phyloP scores from a whole-genome alignment of 2,329 filamentous ascomycete species.

The Sporothrix luriei region DNA sequence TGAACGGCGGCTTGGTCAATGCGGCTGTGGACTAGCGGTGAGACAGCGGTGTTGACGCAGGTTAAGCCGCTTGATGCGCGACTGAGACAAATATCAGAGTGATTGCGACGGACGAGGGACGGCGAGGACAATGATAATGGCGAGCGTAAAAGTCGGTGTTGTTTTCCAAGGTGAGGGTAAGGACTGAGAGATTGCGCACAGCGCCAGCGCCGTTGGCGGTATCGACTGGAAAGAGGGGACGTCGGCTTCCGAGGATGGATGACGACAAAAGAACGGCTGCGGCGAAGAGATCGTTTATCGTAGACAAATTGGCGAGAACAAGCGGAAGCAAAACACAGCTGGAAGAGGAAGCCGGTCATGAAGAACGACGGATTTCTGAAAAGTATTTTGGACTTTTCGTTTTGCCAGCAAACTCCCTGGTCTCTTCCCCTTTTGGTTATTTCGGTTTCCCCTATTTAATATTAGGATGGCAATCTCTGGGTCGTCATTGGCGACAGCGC shows the following conservation, averaged over 20 bases:
- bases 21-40: slow-evolving; percentile 28
- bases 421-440: slow-evolving; percentile 27
- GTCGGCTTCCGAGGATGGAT: slow-evolving; percentile 47
- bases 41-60: background rate
- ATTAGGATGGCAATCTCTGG: slow-evolving; percentile 32
- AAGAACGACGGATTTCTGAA: slow-evolving; percentile 38
- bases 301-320: slow-evolving; percentile 51
- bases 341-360: slow-evolving; percentile 54
- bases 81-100: background rate
- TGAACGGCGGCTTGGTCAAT: slow-evolving; percentile 36
- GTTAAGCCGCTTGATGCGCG: background rate
- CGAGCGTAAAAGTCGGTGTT: slow-evolving; percentile 38
- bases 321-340: slow-evolving; percentile 53
- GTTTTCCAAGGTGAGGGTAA: slow-evolving; percentile 44
- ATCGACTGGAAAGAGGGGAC: slow-evolving; percentile 39
- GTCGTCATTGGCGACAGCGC: slow-evolving; percentile 35
- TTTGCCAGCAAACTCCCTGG: background rate
- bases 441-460: slow-evolving; percentile 34
- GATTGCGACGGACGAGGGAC: slow-evolving; percentile 1
- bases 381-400: slow-evolving; percentile 14
- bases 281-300: slow-evolving; percentile 49
- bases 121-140: slow-evolving; percentile 15
- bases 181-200: slow-evolving; percentile 46
- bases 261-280: slow-evolving; percentile 49
- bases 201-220: slow-evolving; percentile 43